A percentile compares a stretch with the other conserved stretches of the same genome.
phyloP scores from a whole-genome alignment of 257 asterid species.

The Scutellaria minor region DNA sequence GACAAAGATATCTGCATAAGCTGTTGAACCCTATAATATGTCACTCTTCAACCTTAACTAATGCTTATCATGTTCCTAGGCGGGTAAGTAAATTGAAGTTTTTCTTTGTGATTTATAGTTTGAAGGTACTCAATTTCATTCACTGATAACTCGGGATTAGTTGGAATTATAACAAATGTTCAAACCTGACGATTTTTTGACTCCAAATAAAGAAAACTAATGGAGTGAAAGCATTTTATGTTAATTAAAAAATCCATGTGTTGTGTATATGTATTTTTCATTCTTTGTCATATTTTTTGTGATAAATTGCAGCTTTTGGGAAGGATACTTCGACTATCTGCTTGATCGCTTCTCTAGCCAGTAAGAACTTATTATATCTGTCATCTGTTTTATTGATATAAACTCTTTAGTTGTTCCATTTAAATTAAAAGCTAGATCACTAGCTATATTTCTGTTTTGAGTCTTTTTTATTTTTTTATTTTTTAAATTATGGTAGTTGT shows the following conservation, averaged over 20 bases:
- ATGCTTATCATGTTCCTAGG: slow-evolving; percentile 4
- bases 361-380: slow-evolving; percentile 26
- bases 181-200: not conserved
- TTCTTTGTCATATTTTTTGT: slow-evolving; percentile 7
- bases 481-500: not conserved
- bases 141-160: not conserved
- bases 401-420: not conserved
- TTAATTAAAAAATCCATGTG: not conserved
- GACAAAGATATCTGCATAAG: not conserved
- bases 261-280: slow-evolving; percentile 8
- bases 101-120: not conserved
- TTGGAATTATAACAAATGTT: slow-evolving; percentile 9
- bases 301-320: slow-evolving; percentile 37
- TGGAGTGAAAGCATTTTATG: not conserved
- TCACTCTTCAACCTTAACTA: not conserved
- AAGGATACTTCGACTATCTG: slow-evolving; percentile 38
- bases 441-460: not conserved
- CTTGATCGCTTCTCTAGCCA: slow-evolving; percentile 38
- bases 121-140: not conserved
- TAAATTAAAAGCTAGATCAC: not conserved
- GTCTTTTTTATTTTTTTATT: not conserved
- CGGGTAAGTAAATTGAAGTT: not conserved
- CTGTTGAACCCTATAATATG: slow-evolving; percentile 17
- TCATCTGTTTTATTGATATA: not conserved
- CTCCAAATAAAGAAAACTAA: not conserved